Conservation (phyloP, 345 rosid species). For the Barbarea vulgaris region DNA sequence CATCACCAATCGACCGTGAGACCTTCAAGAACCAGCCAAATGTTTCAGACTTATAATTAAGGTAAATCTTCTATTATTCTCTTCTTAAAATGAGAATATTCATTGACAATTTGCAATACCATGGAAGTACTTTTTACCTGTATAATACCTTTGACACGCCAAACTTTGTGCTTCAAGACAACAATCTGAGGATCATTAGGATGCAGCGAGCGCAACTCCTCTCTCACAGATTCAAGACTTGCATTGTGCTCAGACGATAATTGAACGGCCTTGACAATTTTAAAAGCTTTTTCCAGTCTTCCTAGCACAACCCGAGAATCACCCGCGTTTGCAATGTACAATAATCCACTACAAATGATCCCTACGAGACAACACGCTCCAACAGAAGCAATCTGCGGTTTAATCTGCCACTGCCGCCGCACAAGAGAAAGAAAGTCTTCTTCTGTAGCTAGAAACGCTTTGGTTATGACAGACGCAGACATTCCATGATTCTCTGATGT, state of each 20-base stretch:
- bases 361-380: conserved; percentile 68
- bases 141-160: conserved; percentile 68
- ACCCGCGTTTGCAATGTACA: conserved; percentile 61
- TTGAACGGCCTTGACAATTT: conserved; percentile 53
- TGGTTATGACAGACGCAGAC: conserved; percentile 64
- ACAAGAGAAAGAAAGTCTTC: conserved; percentile 46
- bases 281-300: conserved; percentile 45
- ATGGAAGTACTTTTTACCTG: conserved; percentile 45
- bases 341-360: conserved; percentile 50
- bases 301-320: conserved; percentile 65
- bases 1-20: conserved; percentile 46
- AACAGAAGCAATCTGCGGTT: conserved; percentile 65
- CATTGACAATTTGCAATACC: neutral
- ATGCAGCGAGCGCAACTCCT: conserved; percentile 56
- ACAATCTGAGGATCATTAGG: conserved; percentile 65
- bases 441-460: conserved; percentile 45
- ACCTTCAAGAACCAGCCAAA: conserved; percentile 28
- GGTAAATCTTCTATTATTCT: no score
- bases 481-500: conserved; percentile 77
- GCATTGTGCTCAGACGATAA: conserved; percentile 61
- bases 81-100: no score
- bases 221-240: conserved; percentile 59
- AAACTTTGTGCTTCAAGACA: conserved; percentile 57
- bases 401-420: conserved; percentile 44
- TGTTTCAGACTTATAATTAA: neutral